These are phyloP conservation scores for Sphagnum fallax DNA, from an alignment of 228 moss, liverwort and hornwort genomes.

Conservation along the genomic window DNA sequence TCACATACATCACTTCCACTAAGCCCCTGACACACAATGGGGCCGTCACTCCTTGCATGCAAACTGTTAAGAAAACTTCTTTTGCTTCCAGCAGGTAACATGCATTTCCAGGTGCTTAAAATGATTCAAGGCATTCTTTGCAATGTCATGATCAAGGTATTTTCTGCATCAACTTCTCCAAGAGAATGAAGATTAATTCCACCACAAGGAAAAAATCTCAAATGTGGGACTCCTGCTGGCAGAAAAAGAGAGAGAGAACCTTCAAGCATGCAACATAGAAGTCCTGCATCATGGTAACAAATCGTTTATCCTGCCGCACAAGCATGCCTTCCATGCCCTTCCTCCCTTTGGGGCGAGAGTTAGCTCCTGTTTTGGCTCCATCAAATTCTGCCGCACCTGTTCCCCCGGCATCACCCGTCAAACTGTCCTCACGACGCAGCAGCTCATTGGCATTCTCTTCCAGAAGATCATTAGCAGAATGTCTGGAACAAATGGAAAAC, in stretches of 20 bases:
- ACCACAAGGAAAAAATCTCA: too few relatives aligned
- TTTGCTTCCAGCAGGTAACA: too few relatives aligned
- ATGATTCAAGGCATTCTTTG: too few relatives aligned
- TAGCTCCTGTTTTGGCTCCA: conserved; percentile 48
- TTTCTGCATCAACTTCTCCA: too few relatives aligned
- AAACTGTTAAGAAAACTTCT: too few relatives aligned
- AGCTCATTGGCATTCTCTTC: conserved; percentile 32
- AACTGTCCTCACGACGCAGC: conserved; percentile 24
- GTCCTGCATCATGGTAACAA: conserved; percentile 72
- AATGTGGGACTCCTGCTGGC: neutral
- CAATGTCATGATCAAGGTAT: too few relatives aligned
- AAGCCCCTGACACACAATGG: too few relatives aligned
- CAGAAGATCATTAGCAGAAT: conserved; percentile 27
- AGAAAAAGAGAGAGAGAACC: conserved; percentile 20
- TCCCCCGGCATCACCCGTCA: conserved; percentile 34
- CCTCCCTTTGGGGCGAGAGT: conserved; percentile 68
- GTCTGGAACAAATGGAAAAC: conserved; percentile 13
- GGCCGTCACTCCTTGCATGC: too few relatives aligned
- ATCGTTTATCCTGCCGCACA: conserved; percentile 83
- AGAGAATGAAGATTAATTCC: too few relatives aligned
- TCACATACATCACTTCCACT: neutral
- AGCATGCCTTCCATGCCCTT: conserved; percentile 97
- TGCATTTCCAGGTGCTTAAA: too few relatives aligned
- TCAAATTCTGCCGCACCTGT: conserved; percentile 68
- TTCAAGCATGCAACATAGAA: conserved; percentile 98